These are phyloP conservation scores for Petasospora fabianii DNA, from an alignment of 1,139 yeast genomes.

Conservation along the genomic window DNA sequence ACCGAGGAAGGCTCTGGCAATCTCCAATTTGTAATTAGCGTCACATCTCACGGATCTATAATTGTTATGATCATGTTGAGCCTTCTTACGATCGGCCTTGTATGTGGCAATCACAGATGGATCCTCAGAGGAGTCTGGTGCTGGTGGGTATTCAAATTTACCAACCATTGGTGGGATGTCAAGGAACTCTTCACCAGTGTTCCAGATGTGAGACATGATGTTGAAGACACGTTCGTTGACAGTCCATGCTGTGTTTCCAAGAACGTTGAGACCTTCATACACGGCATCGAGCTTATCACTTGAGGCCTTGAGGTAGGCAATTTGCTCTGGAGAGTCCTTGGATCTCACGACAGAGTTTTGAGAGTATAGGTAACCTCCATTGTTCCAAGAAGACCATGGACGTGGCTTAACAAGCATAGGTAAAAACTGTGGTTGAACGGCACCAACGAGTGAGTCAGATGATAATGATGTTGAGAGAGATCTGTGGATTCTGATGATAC, in stretches of 20 bases:
- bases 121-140: conserved; percentile 58
- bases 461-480: conserved; percentile 63
- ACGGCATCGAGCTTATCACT: conserved; percentile 64
- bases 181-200: conserved; percentile 71
- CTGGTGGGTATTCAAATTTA: conserved; percentile 54
- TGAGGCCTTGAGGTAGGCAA: conserved; percentile 84
- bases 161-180: conserved; percentile 69
- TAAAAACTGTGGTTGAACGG: conserved; percentile 80
- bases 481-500: conserved; percentile 76
- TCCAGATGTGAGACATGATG: conserved; percentile 79
- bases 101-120: conserved; percentile 70
- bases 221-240: conserved; percentile 70
- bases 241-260: conserved; percentile 93
- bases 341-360: conserved; percentile 66
- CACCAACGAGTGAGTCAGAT: conserved; percentile 60
- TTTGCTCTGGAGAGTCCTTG: conserved; percentile 84
- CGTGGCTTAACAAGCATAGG: conserved; percentile 93
- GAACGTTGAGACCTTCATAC: conserved; percentile 78
- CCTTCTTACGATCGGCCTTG: conserved; percentile 54
- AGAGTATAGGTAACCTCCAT: conserved; percentile 79
- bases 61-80: conserved; percentile 59
- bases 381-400: conserved; percentile 78
- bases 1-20: conserved; percentile 87
- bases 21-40: conserved; percentile 86
- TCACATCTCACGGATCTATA: conserved; percentile 90